Conservation (phyloP, 768 basidiomycete genomes). For the Clavulina sp. region DNA sequence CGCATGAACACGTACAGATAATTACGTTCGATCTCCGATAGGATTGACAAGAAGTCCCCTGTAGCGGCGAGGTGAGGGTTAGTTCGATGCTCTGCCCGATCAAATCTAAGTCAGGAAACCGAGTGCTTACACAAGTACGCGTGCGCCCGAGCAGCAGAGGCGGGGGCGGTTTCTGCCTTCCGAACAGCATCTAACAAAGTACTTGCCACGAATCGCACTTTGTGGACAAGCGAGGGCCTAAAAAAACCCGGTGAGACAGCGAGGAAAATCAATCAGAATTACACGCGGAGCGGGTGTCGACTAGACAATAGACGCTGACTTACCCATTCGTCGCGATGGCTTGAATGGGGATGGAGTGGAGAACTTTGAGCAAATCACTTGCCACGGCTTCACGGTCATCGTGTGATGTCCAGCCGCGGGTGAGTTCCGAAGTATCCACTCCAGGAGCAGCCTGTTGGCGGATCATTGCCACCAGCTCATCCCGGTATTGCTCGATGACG, state of each 20-base stretch:
- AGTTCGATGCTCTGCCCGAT: constrained; percentile 6
- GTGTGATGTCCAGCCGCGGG: constrained; percentile 19
- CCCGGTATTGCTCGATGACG: constrained; percentile 81
- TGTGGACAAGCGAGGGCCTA: constrained; percentile 37
- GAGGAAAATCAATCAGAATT: background rate
- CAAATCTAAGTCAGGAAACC: background rate
- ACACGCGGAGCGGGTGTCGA: too few species aligned
- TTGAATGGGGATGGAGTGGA: constrained; percentile 85
- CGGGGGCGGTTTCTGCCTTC: constrained; percentile 63
- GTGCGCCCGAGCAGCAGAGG: constrained; percentile 68
- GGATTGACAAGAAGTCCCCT: constrained; percentile 87
- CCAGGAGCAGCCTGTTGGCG: constrained; percentile 25
- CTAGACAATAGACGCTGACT: background rate
- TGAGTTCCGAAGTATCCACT: constrained; percentile 7
- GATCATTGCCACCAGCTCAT: constrained; percentile 57
- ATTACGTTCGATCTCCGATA: constrained; percentile 82
- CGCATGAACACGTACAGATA: constrained; percentile 30
- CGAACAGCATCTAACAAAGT: constrained; percentile 72
- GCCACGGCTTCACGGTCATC: constrained; percentile 72
- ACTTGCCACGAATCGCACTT: constrained; percentile 86
- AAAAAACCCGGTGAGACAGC: background rate
- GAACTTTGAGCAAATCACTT: constrained; percentile 68
- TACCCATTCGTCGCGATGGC: constrained; percentile 72
- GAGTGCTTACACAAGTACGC: constrained; percentile 58
- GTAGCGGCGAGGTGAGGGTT: constrained; percentile 10